phyloP scores from a whole-genome alignment of 495 filamentous ascomycete species.

The Penicillium taxi region DNA sequence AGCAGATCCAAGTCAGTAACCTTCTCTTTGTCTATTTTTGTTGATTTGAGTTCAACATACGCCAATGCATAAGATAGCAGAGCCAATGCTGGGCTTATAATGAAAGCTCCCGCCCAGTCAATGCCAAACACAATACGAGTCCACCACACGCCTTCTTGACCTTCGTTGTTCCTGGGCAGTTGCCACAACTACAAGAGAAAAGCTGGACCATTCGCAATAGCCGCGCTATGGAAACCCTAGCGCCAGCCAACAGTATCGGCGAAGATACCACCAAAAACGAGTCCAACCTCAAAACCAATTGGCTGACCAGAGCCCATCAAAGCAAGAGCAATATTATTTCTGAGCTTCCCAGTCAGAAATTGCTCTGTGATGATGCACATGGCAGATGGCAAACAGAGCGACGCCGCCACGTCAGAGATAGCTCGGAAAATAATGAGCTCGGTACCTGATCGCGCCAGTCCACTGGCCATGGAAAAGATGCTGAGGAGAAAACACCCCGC shows the following conservation, averaged over 20 bases:
- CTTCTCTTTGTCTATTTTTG: too few species aligned
- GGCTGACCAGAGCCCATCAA: slow-evolving; percentile 43
- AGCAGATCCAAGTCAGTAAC: too few species aligned
- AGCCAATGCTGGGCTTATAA: slow-evolving; percentile 28
- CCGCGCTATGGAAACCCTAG: slow-evolving; percentile 39
- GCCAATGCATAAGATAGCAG: slow-evolving; percentile 39
- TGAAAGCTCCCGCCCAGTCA: slow-evolving; percentile 40
- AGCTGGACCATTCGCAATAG: neutral
- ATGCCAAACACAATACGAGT: slow-evolving; percentile 16
- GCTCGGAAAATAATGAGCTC: slow-evolving; percentile 47
- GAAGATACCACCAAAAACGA: slow-evolving; percentile 40
- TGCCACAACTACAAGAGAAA: neutral
- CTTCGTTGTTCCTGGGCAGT: neutral
- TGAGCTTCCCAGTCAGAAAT: slow-evolving; percentile 30
- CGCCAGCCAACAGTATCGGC: slow-evolving; percentile 41
- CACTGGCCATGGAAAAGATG: slow-evolving; percentile 39
- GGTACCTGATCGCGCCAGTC: slow-evolving; percentile 35
- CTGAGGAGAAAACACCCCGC: slow-evolving; percentile 37
- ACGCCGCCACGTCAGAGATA: slow-evolving; percentile 40
- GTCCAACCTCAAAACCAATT: slow-evolving; percentile 37
- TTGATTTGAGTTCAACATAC: slow-evolving; percentile 26
- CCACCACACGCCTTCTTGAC: neutral
- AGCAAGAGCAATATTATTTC: slow-evolving; percentile 51
- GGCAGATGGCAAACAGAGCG: slow-evolving; percentile 44
- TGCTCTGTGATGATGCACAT: slow-evolving; percentile 43